phyloP scores from a whole-genome alignment of 1,284 basidiomycete species.

The Austropuccinia psidii region DNA sequence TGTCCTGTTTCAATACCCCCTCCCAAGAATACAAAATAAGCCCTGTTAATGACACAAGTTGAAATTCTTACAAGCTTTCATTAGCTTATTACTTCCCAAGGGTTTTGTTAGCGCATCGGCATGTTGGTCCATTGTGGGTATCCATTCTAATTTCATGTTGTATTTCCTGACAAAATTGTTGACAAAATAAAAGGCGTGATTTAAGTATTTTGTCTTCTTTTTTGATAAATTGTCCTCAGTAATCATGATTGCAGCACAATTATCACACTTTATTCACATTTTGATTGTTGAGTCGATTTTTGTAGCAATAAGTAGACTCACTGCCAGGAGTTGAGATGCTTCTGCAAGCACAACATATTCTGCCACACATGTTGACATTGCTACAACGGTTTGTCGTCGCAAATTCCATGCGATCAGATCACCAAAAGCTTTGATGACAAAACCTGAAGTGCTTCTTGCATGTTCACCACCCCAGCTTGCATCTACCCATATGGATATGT shows the following conservation, averaged over 20 bases:
- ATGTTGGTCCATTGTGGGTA: neutral
- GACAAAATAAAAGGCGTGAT: neutral
- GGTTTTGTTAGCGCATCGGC: neutral
- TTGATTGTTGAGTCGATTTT: neutral
- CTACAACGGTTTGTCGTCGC: neutral
- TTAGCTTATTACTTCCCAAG: neutral
- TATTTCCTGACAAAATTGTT: neutral
- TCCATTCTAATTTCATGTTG: neutral
- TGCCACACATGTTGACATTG: neutral
- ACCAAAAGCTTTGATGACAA: neutral
- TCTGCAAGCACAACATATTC: neutral
- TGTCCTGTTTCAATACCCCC: neutral
- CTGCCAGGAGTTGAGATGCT: neutral
- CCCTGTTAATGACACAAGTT: neutral
- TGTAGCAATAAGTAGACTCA: neutral
- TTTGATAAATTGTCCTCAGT: neutral
- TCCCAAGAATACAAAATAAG: neutral
- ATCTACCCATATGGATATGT: neutral
- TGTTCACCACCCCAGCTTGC: slow-evolving; percentile 5
- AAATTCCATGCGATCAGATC: neutral
- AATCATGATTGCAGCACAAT: neutral
- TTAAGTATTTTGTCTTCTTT: neutral
- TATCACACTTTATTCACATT: neutral
- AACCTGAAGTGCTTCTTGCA: neutral
- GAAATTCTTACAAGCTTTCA: no score